phyloP scores from a whole-genome alignment of 129 eudicot genomes.

The Silybum marianum region DNA sequence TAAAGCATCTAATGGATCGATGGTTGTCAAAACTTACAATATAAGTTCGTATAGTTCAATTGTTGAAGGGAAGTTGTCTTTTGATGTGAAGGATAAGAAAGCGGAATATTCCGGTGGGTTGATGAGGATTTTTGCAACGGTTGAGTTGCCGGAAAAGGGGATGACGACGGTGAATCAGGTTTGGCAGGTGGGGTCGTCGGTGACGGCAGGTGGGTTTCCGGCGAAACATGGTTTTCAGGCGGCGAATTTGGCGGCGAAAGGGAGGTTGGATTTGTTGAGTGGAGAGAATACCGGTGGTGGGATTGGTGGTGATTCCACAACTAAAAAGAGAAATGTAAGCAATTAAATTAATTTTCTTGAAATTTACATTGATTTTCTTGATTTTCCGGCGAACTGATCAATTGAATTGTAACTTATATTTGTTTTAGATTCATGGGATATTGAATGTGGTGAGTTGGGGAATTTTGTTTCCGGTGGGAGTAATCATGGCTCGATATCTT shows the following conservation, averaged over 20 bases:
- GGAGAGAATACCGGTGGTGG: constrained; percentile 42
- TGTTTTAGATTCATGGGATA: constrained; percentile 80
- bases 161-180: constrained; percentile 63
- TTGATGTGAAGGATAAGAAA: constrained; percentile 44
- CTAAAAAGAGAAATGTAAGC: constrained; percentile 71
- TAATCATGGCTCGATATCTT: constrained; percentile 70
- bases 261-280: constrained; percentile 56
- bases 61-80: constrained; percentile 42
- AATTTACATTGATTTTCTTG: not conserved
- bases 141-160: constrained; percentile 52
- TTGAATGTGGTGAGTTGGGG: constrained; percentile 94
- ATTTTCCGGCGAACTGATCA: not conserved
- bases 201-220: constrained; percentile 55
- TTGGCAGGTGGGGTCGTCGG: constrained; percentile 93
- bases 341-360: constrained; percentile 7
- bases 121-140: constrained; percentile 62
- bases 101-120: constrained; percentile 57
- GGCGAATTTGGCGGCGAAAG: constrained; percentile 71
- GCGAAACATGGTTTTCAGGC: constrained; percentile 65
- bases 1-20: constrained; percentile 45
- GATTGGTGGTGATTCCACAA: constrained; percentile 37
- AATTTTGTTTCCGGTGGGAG: constrained; percentile 67
- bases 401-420: not conserved
- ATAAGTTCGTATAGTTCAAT: constrained; percentile 49
- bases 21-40: constrained; percentile 70